phyloP scores from a whole-genome alignment of 2,329 filamentous ascomycete genomes.

The Pseudocercospora macadamiae region DNA sequence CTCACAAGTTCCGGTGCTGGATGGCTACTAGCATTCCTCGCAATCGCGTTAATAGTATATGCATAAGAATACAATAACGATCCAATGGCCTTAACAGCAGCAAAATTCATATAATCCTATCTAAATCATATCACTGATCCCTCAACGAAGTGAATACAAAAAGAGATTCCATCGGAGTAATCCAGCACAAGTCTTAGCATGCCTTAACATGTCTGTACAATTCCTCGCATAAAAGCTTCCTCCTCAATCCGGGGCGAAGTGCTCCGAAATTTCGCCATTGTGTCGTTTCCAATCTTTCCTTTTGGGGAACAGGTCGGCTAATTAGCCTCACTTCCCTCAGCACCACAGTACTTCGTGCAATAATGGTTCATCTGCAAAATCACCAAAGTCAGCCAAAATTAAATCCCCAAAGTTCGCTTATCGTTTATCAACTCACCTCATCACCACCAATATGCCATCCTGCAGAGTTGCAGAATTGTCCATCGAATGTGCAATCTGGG shows the following conservation, averaged over 20 bases:
- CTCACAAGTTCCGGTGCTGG: neutral
- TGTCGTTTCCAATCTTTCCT: no score
- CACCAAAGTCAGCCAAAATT: neutral
- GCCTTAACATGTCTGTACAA: neutral
- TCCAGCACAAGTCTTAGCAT: neutral
- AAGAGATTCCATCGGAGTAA: neutral
- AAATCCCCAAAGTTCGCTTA: neutral
- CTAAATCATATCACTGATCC: no score
- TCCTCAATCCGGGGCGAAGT: no score
- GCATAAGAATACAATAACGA: neutral
- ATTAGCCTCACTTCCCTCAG: no score
- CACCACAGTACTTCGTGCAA: conserved; percentile 16
- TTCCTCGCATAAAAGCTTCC: no score
- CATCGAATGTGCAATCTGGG: conserved; percentile 12
- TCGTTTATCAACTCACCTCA: conserved; percentile 1
- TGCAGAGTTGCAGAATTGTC: conserved; percentile 3
- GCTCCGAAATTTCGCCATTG: no score
- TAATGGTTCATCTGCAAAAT: conserved; percentile 12
- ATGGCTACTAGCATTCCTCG: neutral
- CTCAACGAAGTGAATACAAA: no score
- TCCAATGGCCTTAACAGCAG: neutral
- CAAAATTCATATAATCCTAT: neutral
- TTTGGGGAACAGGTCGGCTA: no score
- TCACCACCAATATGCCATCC: conserved; percentile 17
- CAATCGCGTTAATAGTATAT: neutral